Evolutionary conservation across 1,284 basidiomycete species (phyloP), one percentile per base, ranked within the genome.

Genomic region (Cystobasidium pallidum): DNA sequence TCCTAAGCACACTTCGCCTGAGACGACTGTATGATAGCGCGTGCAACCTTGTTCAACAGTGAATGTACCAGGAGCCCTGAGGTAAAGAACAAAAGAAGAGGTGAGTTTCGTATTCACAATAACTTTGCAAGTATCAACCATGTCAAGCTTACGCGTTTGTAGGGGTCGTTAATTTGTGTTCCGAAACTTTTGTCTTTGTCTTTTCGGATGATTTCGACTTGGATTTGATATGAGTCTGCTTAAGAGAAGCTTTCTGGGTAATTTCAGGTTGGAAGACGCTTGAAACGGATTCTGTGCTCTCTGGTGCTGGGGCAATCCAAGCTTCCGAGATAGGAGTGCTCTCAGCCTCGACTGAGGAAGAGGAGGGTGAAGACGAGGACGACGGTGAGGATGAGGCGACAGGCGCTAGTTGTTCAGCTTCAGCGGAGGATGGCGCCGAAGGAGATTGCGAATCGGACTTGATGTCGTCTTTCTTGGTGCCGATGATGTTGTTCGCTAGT

Each of bases 1-100:
- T 1, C 68, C 68, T 15, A 71, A 51, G 68, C 68, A 71, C 32
- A 71, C 59, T 59, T 71, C 68, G 59, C 68, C 68, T 6, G 59
- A 32, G 13, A 71, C 51, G 59, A 71, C 61, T 4, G 68, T 71
- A 51, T 71, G 68, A 47, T 43, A 71, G 36, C 68, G 59, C 2
- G 61, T 63, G 68, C 68, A 71, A 26, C 67, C 54, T 51, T 63
- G 19, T 64, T 64, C 62, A 41, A 64, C 62, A 15, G 62, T 64
- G 45, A 49, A 28, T 17, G 62, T 64, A 32, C 62, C 62, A 15
- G 32, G 32, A 15, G 62, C 62, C 32, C 62, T 64, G 54, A 2
- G n/a, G n/a, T n/a, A n/a, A 32, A 2, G n/a, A 30, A 45, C 41
- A 43, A 32, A 10, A 15, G 13, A 24, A 49, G 43, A 17, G 43